phyloP scores from a whole-genome alignment of 129 eudicot species.

The Saussurea involucrata region DNA sequence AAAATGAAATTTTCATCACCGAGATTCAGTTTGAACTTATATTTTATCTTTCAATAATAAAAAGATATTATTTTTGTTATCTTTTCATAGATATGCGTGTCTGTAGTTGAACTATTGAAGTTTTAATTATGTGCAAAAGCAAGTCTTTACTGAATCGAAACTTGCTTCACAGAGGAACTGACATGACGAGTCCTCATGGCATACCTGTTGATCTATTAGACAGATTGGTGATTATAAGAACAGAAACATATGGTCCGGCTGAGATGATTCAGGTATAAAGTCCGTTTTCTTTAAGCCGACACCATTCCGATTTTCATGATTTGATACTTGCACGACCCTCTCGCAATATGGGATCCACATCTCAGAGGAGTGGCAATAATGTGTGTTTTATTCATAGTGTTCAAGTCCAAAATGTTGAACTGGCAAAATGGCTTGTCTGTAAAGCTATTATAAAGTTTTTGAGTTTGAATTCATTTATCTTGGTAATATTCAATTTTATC shows the following conservation, averaged over 20 bases:
- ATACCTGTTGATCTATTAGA: conserved; percentile 95
- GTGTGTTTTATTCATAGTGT: neutral
- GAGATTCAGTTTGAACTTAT: neutral
- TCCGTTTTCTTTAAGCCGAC: neutral
- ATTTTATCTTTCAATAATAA: neutral
- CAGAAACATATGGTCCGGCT: conserved; percentile 87
- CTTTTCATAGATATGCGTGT: neutral
- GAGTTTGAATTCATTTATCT: too few relatives aligned
- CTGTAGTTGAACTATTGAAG: neutral
- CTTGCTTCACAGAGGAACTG: conserved; percentile 75
- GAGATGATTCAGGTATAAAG: conserved; percentile 94
- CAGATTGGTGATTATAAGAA: conserved; percentile 79
- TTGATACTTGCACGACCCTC: neutral
- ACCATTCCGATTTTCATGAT: neutral
- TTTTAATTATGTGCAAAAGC: neutral
- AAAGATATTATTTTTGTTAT: neutral
- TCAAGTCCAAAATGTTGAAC: neutral
- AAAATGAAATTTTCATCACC: neutral
- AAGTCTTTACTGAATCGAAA: neutral
- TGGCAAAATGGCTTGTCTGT: neutral
- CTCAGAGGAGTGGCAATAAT: neutral
- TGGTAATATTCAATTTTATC: neutral
- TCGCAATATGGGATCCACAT: neutral
- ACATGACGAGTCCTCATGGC: conserved; percentile 96
- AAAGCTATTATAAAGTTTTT: too few relatives aligned